Percentiles rank a stretch among this genome's conserved stretches.
Evolutionary conservation across 2,329 filamentous ascomycete species (phyloP).

Genomic region (Cladosporium sp.): DNA sequence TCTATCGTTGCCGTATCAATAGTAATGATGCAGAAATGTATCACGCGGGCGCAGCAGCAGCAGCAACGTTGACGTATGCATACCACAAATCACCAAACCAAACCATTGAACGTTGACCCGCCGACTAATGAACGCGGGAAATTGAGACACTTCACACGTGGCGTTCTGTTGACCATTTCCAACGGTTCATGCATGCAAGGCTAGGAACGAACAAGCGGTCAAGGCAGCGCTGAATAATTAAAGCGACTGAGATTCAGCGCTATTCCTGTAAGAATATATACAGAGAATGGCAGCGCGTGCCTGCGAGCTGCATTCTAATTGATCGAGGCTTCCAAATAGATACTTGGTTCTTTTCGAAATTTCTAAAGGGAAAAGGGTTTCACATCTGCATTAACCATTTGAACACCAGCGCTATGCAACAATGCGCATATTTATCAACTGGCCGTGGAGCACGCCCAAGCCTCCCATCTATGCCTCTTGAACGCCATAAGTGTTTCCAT

Average conservation of each 20-base stretch:
- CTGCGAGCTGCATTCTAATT: background rate
- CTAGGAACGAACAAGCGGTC: background rate
- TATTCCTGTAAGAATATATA: no score
- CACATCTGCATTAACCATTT: background rate
- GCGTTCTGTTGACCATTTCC: background rate
- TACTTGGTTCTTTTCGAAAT: background rate
- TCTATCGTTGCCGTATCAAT: background rate
- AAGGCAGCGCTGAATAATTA: background rate
- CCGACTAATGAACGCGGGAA: background rate
- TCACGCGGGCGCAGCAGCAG: no score
- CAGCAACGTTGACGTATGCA: no score
- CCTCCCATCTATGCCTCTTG: background rate
- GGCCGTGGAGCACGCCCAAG: background rate
- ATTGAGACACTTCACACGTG: background rate
- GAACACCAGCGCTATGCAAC: constrained; percentile 1
- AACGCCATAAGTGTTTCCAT: background rate
- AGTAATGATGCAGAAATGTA: background rate
- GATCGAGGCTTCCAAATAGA: background rate
- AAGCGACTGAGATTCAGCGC: background rate
- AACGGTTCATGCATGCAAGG: background rate
- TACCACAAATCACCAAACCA: no score
- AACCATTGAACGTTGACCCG: no score
- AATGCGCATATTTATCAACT: background rate
- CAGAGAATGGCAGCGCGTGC: background rate
- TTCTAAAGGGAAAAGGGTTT: background rate